Evolutionary conservation across 257 asterid genomes (phyloP).

Genomic region (Fraxinus americana): DNA sequence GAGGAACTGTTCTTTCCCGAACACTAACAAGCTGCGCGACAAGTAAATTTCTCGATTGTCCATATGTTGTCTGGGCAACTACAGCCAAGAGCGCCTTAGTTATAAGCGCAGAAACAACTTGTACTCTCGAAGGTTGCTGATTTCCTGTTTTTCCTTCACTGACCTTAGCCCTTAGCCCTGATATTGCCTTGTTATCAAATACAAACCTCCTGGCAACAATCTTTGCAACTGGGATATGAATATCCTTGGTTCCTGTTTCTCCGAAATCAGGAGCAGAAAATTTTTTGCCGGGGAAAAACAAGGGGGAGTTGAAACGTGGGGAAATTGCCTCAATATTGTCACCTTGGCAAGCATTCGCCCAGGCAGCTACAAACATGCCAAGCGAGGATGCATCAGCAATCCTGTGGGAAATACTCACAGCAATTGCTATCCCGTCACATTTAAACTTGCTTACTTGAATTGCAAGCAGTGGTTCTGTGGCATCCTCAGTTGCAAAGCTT

Average conservation of each 20-base stretch:
- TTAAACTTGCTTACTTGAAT: not conserved
- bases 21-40: not conserved
- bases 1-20: conserved; percentile 3
- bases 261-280: not conserved
- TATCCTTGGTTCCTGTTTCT: not conserved
- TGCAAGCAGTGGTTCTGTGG: not conserved
- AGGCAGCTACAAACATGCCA: not conserved
- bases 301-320: not conserved
- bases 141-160: not conserved
- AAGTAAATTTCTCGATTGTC: not conserved
- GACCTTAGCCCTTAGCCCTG: not conserved
- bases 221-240: not conserved
- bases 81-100: not conserved
- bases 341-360: not conserved
- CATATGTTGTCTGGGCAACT: not conserved
- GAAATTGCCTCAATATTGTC: not conserved
- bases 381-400: not conserved
- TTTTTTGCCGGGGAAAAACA: not conserved
- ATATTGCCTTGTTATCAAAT: not conserved
- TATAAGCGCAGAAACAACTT: not conserved
- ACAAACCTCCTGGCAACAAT: conserved; percentile 11
- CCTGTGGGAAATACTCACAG: not conserved
- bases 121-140: conserved; percentile 1
- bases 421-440: not conserved
- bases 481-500: not conserved